These are phyloP conservation scores for Pseudozyma sp. DNA, from an alignment of 1,284 basidiomycete species.

Conservation along the genomic window DNA sequence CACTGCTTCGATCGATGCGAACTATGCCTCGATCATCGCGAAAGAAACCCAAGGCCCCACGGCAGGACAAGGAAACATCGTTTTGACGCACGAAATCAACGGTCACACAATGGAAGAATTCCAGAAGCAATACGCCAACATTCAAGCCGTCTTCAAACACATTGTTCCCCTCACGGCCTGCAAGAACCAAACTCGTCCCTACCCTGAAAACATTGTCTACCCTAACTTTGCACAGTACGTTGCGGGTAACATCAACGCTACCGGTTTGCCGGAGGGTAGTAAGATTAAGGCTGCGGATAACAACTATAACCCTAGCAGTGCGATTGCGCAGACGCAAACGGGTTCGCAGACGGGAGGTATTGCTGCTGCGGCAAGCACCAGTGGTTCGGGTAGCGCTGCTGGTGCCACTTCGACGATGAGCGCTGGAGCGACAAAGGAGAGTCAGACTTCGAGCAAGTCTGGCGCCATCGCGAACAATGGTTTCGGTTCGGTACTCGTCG, in stretches of 20 bases:
- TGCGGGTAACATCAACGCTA: constrained; percentile 56
- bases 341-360: constrained; percentile 28
- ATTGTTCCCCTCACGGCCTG: constrained; percentile 66
- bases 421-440: neutral
- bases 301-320: constrained; percentile 29
- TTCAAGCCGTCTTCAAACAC: constrained; percentile 62
- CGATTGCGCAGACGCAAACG: constrained; percentile 20
- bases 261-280: constrained; percentile 47
- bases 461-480: constrained; percentile 4
- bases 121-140: constrained; percentile 59
- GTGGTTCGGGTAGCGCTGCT: neutral
- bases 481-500: constrained; percentile 5
- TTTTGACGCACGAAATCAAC: constrained; percentile 67
- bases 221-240: constrained; percentile 61
- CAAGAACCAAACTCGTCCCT: constrained; percentile 69
- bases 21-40: constrained; percentile 71
- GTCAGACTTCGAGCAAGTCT: constrained; percentile 3
- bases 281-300: constrained; percentile 40
- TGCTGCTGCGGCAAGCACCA: constrained; percentile 2
- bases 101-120: constrained; percentile 62
- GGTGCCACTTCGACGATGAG: constrained; percentile 5
- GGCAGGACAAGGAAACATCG: constrained; percentile 70
- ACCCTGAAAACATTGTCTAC: constrained; percentile 70
- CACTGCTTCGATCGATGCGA: constrained; percentile 66
- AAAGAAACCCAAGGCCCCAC: constrained; percentile 67